These are phyloP conservation scores for Dichotomopilus funicola DNA, from an alignment of 2,329 filamentous ascomycete species.

Conservation along the genomic window DNA sequence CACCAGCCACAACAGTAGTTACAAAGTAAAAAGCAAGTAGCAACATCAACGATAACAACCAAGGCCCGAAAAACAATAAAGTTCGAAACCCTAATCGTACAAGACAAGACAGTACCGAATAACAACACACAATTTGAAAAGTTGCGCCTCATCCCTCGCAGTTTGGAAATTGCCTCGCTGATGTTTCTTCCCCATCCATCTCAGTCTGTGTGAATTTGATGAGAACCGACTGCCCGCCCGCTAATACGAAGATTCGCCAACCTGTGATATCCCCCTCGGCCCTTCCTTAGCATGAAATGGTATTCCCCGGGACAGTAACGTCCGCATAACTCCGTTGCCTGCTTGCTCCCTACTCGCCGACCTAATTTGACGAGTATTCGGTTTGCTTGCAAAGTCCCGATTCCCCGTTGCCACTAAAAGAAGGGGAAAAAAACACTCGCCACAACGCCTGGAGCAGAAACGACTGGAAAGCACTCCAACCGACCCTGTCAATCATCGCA, in stretches of 20 bases:
- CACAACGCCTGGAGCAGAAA: not conserved
- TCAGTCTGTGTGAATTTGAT: not conserved
- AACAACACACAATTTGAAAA: not conserved
- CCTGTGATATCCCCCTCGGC: not conserved
- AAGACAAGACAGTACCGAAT: not conserved
- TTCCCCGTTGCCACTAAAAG: not conserved
- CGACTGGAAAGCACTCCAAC: too few relatives aligned
- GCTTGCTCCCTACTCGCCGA: constrained; percentile 8
- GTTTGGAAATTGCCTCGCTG: not conserved
- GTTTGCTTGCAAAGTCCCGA: constrained; percentile 6
- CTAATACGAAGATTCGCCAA: not conserved
- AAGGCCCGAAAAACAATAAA: constrained; percentile 1
- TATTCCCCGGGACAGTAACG: not conserved
- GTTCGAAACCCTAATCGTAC: constrained; percentile 6
- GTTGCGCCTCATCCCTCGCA: too few relatives aligned
- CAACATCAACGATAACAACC: not conserved
- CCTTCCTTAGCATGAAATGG: not conserved
- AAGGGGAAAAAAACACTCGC: constrained; percentile 1
- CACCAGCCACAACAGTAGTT: too few relatives aligned
- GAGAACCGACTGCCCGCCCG: too few relatives aligned
- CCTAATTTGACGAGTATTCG: not conserved
- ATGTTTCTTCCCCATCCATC: not conserved
- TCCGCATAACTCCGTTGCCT: constrained; percentile 11
- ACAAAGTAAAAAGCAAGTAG: too few relatives aligned
- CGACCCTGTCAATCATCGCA: not conserved